Conservation (phyloP, 1,139 yeast genomes). For the Scheffersomyces cryptocercus region DNA sequence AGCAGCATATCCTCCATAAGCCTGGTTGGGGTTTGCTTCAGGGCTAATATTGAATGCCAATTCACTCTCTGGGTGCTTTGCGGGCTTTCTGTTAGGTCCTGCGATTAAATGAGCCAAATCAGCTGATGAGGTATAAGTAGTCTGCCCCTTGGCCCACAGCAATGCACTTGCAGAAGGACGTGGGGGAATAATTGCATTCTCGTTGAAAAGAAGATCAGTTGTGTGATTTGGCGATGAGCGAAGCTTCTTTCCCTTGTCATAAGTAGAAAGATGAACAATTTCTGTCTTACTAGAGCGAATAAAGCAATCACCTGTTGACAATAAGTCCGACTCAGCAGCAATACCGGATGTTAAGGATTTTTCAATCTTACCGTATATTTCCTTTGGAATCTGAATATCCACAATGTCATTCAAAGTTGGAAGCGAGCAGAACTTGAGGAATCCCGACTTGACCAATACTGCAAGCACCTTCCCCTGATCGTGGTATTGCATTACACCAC, state of each 20-base stretch:
- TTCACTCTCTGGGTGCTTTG: slow-evolving; percentile 56
- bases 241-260: slow-evolving; percentile 42
- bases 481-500: slow-evolving; percentile 33
- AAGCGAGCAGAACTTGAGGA: slow-evolving; percentile 37
- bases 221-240: slow-evolving; percentile 19
- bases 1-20: slow-evolving; percentile 21
- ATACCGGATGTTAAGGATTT: slow-evolving; percentile 23
- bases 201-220: slow-evolving; percentile 60
- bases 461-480: slow-evolving; percentile 39
- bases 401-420: slow-evolving; percentile 42
- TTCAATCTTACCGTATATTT: slow-evolving; percentile 25
- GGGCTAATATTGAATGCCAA: slow-evolving; percentile 57
- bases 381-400: slow-evolving; percentile 38
- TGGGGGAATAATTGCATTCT: slow-evolving; percentile 63
- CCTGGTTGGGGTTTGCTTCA: slow-evolving; percentile 44
- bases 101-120: slow-evolving; percentile 63
- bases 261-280: slow-evolving; percentile 41
- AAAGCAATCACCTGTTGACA: slow-evolving; percentile 74
- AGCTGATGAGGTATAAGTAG: slow-evolving; percentile 54
- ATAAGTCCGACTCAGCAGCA: slow-evolving; percentile 35
- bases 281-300: slow-evolving; percentile 60
- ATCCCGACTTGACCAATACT: slow-evolving; percentile 38
- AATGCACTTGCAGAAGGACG: slow-evolving; percentile 80
- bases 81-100: slow-evolving; percentile 58
- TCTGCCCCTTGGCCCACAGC: slow-evolving; percentile 83